Base-by-base conservation (phyloP, 345 rosid genomes). In the Firmiana major region DNA sequence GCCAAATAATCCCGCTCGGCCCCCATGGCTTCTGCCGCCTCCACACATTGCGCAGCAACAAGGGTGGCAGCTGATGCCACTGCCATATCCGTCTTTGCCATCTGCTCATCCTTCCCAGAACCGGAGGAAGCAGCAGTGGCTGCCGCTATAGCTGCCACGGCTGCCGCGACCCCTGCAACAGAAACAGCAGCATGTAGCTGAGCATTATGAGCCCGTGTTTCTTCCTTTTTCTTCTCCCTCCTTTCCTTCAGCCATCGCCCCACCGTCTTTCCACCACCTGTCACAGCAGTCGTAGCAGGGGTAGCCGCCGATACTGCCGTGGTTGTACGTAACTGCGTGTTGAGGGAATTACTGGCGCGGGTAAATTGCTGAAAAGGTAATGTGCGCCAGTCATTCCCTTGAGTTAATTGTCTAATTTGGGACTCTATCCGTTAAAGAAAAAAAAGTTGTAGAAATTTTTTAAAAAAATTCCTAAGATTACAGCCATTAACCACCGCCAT, bases 41-140 rank as follows among this genome's bases (percentile, higher is more conserved):
- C 98, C 1, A 93, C 92, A 5, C 98, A 94, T 71, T 94, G 97
- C 0, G 98, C 97, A 0, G 98, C 98, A 1, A 93, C 98, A 40
- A 94, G 80, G 0, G 95, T 88, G 0, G 98, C 98, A 0, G 98
- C 98, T 0, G 98, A 89, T 6, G 98, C 98, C 49, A 94, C 92
- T 0, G 98, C 98, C 94, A 89, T 82, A 54, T 91, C 92, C 0
- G 91, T 92, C 80, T 91, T 91, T 0, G 91, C 90, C 88, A 84
- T 86, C 71, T 87, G 92, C 83, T 92, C 98, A 42, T 93, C 97
- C 75, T 88, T 93, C 1, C 94, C 89, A 0, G 85, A 26, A 17
- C 88, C 87, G 0, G 97, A 93, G 0, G 96, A 79, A 4, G 93
- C 90, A 0, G 97, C 97, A 0, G 94, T 90, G 2, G 98, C 96